Conservation (phyloP, 257 asterid genomes). For the Galeopsis tetrahit region DNA sequence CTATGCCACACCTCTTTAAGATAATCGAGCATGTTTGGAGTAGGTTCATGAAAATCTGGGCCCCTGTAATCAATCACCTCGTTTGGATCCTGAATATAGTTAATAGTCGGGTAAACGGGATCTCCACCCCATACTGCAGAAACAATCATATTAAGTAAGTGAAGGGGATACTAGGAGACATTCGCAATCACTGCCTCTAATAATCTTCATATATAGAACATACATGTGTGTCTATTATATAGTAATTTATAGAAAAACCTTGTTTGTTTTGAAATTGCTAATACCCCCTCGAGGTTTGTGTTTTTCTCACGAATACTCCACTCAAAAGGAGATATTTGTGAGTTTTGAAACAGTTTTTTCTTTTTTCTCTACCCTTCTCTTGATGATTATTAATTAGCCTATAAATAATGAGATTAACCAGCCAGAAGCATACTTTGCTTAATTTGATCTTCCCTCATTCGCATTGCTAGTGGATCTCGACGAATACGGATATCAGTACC, state of each 20-base stretch:
- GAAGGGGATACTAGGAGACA: background rate
- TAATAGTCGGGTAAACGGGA: constrained; percentile 95
- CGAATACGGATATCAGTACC: constrained; percentile 86
- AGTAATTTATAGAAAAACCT: background rate
- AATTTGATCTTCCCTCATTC: constrained; percentile 90
- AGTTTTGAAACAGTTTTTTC: background rate
- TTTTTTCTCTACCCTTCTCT: background rate
- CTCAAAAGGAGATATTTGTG: background rate
- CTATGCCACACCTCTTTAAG: constrained; percentile 82
- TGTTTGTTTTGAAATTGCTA: background rate
- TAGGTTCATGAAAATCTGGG: constrained; percentile 97
- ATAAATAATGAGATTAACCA: background rate
- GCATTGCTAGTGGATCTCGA: constrained; percentile 95
- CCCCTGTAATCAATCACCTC: constrained; percentile 95
- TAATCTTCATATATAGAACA: background rate
- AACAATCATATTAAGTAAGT: constrained; percentile 18
- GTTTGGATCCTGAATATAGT: constrained; percentile 95
- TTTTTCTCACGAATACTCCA: background rate
- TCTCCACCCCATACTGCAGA: constrained; percentile 99
- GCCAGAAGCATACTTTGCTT: constrained; percentile 67
- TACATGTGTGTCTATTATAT: background rate
- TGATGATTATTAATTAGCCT: background rate
- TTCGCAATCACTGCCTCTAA: background rate
- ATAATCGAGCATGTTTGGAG: constrained; percentile 87
- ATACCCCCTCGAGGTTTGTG: background rate